Evolutionary conservation across 192 early-diverging fungal genomes (phyloP).

Genomic region (Linnemannia hyalina): DNA sequence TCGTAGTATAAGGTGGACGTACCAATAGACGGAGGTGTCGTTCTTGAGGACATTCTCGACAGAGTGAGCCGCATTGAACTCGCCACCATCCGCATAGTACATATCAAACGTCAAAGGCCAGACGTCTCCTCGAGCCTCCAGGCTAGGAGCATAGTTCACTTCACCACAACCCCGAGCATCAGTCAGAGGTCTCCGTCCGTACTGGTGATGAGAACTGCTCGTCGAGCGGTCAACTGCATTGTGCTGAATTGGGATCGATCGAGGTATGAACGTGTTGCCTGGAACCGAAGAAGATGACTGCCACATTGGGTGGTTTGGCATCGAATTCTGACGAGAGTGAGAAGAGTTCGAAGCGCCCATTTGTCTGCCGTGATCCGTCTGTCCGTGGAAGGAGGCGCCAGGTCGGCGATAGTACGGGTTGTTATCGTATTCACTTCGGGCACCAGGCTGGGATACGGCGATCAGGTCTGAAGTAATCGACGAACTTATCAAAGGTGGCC

Average conservation of each 20-base stretch:
- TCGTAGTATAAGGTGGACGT: background rate
- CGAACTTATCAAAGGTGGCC: conserved; percentile 18
- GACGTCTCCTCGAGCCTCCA: conserved; percentile 27
- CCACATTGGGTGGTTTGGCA: background rate
- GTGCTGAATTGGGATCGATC: conserved; percentile 22
- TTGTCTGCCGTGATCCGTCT: background rate
- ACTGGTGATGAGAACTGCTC: background rate
- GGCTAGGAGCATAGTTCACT: background rate
- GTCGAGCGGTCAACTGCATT: background rate
- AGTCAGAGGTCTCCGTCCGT: background rate
- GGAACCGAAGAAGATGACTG: background rate
- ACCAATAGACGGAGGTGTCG: conserved; percentile 64
- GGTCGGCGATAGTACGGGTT: conserved; percentile 48
- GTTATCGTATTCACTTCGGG: conserved; percentile 30
- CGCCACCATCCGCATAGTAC: conserved; percentile 51
- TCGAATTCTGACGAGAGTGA: background rate
- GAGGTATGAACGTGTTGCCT: background rate
- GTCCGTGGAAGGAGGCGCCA: background rate
- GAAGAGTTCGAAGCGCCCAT: background rate
- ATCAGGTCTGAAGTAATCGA: conserved; percentile 19
- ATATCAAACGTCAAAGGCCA: conserved; percentile 52
- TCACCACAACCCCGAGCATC: conserved; percentile 24
- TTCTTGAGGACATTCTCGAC: conserved; percentile 62
- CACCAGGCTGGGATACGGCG: conserved; percentile 15
- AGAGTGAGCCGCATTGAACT: conserved; percentile 54